These are phyloP conservation scores for Ustilago crameri DNA, from an alignment of 1,284 basidiomycete species.

Conservation along the genomic window DNA sequence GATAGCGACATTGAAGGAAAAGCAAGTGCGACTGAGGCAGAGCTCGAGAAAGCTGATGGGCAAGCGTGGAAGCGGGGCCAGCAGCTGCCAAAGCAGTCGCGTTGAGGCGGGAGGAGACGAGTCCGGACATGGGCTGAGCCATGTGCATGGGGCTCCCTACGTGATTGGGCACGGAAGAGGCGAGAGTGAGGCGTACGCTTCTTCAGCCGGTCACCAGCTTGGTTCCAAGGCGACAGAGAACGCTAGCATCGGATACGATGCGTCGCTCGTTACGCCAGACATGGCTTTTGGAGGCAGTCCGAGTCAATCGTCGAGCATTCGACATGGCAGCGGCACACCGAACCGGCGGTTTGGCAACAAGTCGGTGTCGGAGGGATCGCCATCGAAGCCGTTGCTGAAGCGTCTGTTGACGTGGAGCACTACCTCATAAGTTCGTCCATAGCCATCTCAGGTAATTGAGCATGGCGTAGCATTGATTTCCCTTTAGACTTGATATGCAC, in stretches of 20 bases:
- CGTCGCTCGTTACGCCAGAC: neutral
- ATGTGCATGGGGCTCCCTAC: neutral
- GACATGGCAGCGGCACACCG: neutral
- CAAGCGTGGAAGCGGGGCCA: slow-evolving; percentile 8
- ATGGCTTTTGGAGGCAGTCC: neutral
- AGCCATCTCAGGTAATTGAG: too few species aligned
- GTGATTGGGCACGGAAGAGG: neutral
- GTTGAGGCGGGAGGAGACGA: neutral
- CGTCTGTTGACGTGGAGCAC: slow-evolving; percentile 39
- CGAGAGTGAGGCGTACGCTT: neutral
- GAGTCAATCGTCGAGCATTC: slow-evolving; percentile 1
- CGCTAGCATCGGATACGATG: neutral
- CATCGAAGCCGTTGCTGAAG: slow-evolving; percentile 29
- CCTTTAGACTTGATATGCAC: neutral
- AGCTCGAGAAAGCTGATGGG: slow-evolving; percentile 33
- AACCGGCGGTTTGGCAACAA: slow-evolving; percentile 13
- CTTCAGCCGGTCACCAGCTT: neutral
- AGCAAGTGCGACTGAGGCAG: slow-evolving; percentile 34
- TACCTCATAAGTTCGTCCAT: slow-evolving; percentile 11
- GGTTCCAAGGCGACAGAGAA: neutral
- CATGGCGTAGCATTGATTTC: neutral
- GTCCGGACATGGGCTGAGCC: neutral
- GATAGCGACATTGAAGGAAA: slow-evolving; percentile 43
- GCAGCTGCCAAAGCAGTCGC: neutral
- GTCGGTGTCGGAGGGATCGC: slow-evolving; percentile 13